Base-by-base conservation (phyloP, 2,329 filamentous ascomycete species). In the Cytospora schulzeri region DNA sequence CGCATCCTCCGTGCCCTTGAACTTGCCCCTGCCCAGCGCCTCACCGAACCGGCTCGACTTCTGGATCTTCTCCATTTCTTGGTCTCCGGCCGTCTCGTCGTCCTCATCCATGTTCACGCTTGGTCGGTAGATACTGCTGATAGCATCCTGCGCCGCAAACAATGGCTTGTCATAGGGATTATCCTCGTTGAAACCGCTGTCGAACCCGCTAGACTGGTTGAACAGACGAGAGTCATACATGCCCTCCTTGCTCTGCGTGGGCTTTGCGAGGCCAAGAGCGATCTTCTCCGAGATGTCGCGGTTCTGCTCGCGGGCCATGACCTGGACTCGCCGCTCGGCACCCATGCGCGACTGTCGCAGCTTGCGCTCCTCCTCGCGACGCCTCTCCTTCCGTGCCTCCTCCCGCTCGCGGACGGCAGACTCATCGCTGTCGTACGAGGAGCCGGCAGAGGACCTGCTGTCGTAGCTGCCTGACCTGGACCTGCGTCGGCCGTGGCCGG, bases 171-270 rank as follows among this genome's bases (percentile, higher is more conserved):
- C 95, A 79, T 98, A 99, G 0, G 89, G 88, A 73, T 99, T 95
- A 76, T 99, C 95, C 76, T 99, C 95, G 76, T 99, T 99, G 83
- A 97, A 93, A 0, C 94, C 95, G 60, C 88, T 86, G 70, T 93
- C 90, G 74, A 99, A 96, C 0, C 95, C 95, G 71, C 91, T 93
- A 7, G 88, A 90, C 78, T 96, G 92, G 78, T 98, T 97, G 79
- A 99, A 99, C 33, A 99, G 79, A 50, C 95, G 85, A 2, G 93
- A 96, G 79, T 99, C 95, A 80, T 96, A 99, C 95, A 98, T 98
- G 28, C 91, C 89, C 76, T 99, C 95, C 62, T 90, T 90, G 58
- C 89, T 91, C 74, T 95, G 91, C 4, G 95, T 97, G 3, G 95
- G 95, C 77, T 98, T 99, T 7, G 95, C 95, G 57, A 98, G 80